phyloP scores from a whole-genome alignment of 148 eudicot genomes.

The Camellia lanceoleosa region DNA sequence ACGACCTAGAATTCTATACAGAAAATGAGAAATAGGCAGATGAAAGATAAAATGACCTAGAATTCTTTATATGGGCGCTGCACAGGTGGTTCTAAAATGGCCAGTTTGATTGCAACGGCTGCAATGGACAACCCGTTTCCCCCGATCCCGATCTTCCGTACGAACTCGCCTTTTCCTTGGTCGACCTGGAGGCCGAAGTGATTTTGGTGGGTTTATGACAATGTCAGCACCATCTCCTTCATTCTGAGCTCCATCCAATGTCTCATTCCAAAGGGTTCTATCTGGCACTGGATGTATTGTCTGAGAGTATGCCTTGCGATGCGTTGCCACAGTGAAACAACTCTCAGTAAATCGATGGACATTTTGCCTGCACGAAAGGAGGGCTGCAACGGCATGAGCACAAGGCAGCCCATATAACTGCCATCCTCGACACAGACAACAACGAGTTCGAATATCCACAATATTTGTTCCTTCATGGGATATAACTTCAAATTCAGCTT shows the following conservation, averaged over 20 bases:
- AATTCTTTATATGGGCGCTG: constrained; percentile 49
- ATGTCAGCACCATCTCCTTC: constrained; percentile 22
- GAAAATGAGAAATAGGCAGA: not conserved
- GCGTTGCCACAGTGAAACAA: constrained; percentile 60
- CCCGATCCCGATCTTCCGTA: constrained; percentile 38
- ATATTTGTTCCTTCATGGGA: constrained; percentile 54
- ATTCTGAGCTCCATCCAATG: constrained; percentile 10
- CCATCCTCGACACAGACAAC: constrained; percentile 67
- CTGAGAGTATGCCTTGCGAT: constrained; percentile 65
- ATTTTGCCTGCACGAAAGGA: constrained; percentile 70
- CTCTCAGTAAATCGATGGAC: constrained; percentile 66
- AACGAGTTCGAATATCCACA: constrained; percentile 62
- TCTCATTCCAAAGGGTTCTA: constrained; percentile 46
- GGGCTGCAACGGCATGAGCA: constrained; percentile 73
- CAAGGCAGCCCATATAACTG: constrained; percentile 69
- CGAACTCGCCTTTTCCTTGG: constrained; percentile 54
- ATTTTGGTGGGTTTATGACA: constrained; percentile 60
- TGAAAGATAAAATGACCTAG: no score
- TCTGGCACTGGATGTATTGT: constrained; percentile 73
- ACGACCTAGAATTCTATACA: not conserved
- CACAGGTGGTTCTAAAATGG: constrained; percentile 76
- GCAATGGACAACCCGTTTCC: constrained; percentile 67
- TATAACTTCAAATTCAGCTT: constrained; percentile 67
- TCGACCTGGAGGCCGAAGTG: constrained; percentile 43
- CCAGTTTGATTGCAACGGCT: constrained; percentile 82